Evolutionary conservation across 1,139 yeast genomes (phyloP).

Genomic region (Pneumocystis murina): DNA sequence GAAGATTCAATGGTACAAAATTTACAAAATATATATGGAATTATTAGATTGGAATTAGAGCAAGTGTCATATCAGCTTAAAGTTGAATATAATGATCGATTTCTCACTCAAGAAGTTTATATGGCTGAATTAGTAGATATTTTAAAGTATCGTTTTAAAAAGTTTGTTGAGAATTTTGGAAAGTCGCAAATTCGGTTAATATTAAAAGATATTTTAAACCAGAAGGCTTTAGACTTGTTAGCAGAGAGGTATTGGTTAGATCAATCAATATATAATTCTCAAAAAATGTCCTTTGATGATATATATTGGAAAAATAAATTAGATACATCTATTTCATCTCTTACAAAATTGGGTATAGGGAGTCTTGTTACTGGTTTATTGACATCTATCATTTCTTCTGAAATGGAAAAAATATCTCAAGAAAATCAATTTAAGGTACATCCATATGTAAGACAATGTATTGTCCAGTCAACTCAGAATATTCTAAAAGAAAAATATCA

Average conservation of each 20-base stretch:
- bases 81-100: slow-evolving; percentile 91
- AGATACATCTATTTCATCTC: slow-evolving; percentile 64
- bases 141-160: slow-evolving; percentile 74
- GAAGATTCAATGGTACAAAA: slow-evolving; percentile 86
- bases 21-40: slow-evolving; percentile 69
- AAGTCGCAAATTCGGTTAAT: slow-evolving; percentile 68
- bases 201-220: slow-evolving; percentile 74
- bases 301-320: slow-evolving; percentile 77
- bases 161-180: slow-evolving; percentile 67
- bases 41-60: slow-evolving; percentile 82
- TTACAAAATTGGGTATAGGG: slow-evolving; percentile 89
- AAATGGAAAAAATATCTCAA: slow-evolving; percentile 32
- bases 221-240: slow-evolving; percentile 64
- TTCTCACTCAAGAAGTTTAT: slow-evolving; percentile 83
- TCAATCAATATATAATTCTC: slow-evolving; percentile 21
- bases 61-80: slow-evolving; percentile 86
- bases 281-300: slow-evolving; percentile 46
- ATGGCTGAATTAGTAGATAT: slow-evolving; percentile 83
- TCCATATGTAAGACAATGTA: slow-evolving; percentile 68
- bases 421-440: slow-evolving; percentile 67
- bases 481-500: slow-evolving; percentile 67
- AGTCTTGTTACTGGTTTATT: slow-evolving; percentile 64
- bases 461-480: slow-evolving; percentile 68
- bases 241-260: slow-evolving; percentile 85
- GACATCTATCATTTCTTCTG: slow-evolving; percentile 60